Evolutionary conservation across 2,329 filamentous ascomycete genomes (phyloP), one percentile per base, ranked within the genome.

Genomic region (Aureobasidium sp.): DNA sequence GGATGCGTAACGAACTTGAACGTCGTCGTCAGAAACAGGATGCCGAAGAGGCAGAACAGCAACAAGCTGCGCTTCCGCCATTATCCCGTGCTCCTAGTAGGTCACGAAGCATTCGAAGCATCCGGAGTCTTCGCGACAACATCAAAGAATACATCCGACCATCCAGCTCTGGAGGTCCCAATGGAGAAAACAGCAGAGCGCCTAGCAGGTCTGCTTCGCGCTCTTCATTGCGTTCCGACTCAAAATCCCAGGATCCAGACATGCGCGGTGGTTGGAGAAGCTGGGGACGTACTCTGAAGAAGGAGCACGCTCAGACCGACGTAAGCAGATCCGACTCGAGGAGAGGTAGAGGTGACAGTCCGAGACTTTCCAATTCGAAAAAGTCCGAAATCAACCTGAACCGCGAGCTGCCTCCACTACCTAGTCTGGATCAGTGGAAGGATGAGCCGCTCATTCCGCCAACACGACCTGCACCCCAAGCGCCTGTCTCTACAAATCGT

Each of bases 331-430:
- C 60, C 3, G 56, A 62, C 34, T 62, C 62, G 39, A 37, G 29
- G 8, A 59, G 55, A 55, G 55, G 55, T 27, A 44, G 56, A 48
- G 53, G 39, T 27, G 47, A 60, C 4, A 34, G 20, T 15, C 48
- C n/a, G 8, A 55, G 48, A 26, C n/a, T 7, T 13, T 15, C 55
- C 12, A 34, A 29, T n/a, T 46, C 53, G 24, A 57, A 57, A 12
- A 59, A 63, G 44, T 27, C 61, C 3, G 55, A 63, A 24, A 47
- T 79, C 63, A 75, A 81, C 59, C 70, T 80, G 36, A 80, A 80
- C 66, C 69, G 78, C 61, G 77, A 79, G 63, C 68, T 80, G 27
- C 78, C 78, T 37, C 78, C 78, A 4, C 65, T 81, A 12, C 78
- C 78, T 7, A 74, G 77, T 52, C 69, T 81, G 6, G 77, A 79